Evolutionary conservation across 495 filamentous ascomycete species (phyloP).

Genomic region (Annulohypoxylon maeteangense): DNA sequence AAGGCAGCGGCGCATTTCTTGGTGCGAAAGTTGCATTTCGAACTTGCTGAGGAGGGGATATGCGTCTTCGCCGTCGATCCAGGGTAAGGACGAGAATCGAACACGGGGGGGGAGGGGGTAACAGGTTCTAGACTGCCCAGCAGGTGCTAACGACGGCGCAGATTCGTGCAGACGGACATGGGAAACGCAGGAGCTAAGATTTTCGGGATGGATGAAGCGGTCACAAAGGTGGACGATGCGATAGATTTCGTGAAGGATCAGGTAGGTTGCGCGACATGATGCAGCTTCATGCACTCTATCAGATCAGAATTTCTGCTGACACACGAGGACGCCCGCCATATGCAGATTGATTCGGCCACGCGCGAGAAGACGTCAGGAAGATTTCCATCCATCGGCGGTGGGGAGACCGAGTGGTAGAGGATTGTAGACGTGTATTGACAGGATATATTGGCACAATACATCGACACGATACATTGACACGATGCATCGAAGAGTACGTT

Average conservation of each 20-base stretch:
- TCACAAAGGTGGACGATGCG: slow-evolving; percentile 5
- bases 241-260: slow-evolving; percentile 18
- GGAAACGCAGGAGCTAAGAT: slow-evolving; percentile 17
- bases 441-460: too few relatives aligned
- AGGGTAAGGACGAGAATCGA: neutral
- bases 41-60: slow-evolving; percentile 43
- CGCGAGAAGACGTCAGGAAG: slow-evolving; percentile 25
- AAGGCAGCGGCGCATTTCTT: slow-evolving; percentile 57
- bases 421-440: too few relatives aligned
- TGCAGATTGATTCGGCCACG: slow-evolving; percentile 14
- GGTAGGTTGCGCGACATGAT: neutral
- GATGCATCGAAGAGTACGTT: too few relatives aligned
- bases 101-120: neutral
- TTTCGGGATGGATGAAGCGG: slow-evolving; percentile 26
- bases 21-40: slow-evolving; percentile 49
- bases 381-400: slow-evolving; percentile 5
- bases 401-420: slow-evolving; percentile 6
- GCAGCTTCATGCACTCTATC: neutral
- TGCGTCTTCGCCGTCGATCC: slow-evolving; percentile 49
- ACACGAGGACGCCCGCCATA: neutral
- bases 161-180: slow-evolving; percentile 28
- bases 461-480: too few relatives aligned
- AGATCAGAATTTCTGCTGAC: neutral
- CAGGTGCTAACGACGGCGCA: neutral
- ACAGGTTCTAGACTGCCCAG: neutral